Evolutionary conservation across 495 filamentous ascomycete genomes (phyloP).

Genomic region (Neurospora sp.): DNA sequence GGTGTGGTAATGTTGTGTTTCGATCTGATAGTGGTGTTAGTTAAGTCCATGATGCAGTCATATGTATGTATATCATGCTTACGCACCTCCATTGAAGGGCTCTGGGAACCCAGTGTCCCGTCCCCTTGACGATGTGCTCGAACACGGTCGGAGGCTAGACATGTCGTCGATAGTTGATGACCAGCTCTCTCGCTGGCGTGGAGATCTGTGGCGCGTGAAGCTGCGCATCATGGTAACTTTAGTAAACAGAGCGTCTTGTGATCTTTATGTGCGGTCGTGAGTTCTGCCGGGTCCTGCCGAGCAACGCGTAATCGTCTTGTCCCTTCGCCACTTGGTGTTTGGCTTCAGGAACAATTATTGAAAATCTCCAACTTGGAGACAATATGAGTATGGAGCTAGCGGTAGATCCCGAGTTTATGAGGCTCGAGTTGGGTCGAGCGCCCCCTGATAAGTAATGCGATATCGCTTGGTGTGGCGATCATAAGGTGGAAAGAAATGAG

Average conservation of each 20-base stretch:
- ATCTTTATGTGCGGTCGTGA: neutral
- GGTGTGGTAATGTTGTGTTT: constrained; percentile 28
- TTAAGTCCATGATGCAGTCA: neutral
- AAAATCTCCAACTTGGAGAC: neutral
- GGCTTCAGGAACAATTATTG: neutral
- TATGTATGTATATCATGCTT: neutral
- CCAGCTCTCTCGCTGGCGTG: constrained; percentile 7
- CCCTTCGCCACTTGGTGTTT: neutral
- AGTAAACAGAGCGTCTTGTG: constrained; percentile 1
- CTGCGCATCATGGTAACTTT: constrained; percentile 15
- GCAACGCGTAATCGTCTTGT: neutral
- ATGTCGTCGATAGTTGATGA: constrained; percentile 11
- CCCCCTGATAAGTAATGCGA: neutral
- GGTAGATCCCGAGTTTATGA: neutral
- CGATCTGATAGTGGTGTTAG: constrained; percentile 9
- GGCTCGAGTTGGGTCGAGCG: neutral
- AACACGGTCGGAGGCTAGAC: constrained; percentile 9
- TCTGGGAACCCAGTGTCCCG: constrained; percentile 30
- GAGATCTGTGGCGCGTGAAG: constrained; percentile 9
- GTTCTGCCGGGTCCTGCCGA: neutral
- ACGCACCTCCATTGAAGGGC: constrained; percentile 21
- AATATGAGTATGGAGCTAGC: neutral
- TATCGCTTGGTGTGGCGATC: neutral
- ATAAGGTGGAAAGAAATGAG: neutral
- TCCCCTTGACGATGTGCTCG: constrained; percentile 11